Percentiles rank a stretch among this genome's conserved stretches.
Evolutionary conservation across 441 rosid genomes (phyloP).

Genomic region (Mallotus repandus): DNA sequence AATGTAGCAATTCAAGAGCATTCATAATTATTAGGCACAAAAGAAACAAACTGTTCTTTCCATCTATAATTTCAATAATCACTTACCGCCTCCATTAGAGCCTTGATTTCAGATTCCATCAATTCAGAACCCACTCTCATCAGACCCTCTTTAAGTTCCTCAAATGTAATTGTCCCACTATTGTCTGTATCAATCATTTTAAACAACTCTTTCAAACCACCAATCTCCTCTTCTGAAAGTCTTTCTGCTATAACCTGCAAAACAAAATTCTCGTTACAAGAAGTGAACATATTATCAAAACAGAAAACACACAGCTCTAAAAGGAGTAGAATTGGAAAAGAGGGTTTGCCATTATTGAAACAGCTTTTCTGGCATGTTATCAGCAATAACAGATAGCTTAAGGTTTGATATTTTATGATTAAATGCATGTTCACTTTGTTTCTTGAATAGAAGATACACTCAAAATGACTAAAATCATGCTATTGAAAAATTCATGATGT

Average conservation of each 20-base stretch:
- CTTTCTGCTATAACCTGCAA: conserved; percentile 86
- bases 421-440: too few species aligned
- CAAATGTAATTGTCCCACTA: conserved; percentile 80
- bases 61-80: not conserved
- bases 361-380: too few species aligned
- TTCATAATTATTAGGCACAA: not conserved
- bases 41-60: not conserved
- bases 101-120: conserved; percentile 78
- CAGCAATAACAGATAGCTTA: too few species aligned
- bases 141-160: conserved; percentile 77
- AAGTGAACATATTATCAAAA: not conserved
- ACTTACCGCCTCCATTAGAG: conserved; percentile 83
- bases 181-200: conserved; percentile 83
- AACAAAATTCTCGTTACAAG: not conserved
- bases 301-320: not conserved
- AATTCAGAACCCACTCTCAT: conserved; percentile 72
- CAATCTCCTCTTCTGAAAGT: conserved; percentile 91
- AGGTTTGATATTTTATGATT: too few species aligned
- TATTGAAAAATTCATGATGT: too few species aligned
- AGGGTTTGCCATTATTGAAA: too few species aligned
- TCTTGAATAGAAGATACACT: too few species aligned
- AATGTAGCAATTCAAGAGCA: not conserved
- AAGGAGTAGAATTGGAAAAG: too few species aligned
- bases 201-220: conserved; percentile 79
- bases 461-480: too few species aligned